phyloP scores from a whole-genome alignment of 192 early-diverging fungal genomes.

The Pilobolus umbonatus region DNA sequence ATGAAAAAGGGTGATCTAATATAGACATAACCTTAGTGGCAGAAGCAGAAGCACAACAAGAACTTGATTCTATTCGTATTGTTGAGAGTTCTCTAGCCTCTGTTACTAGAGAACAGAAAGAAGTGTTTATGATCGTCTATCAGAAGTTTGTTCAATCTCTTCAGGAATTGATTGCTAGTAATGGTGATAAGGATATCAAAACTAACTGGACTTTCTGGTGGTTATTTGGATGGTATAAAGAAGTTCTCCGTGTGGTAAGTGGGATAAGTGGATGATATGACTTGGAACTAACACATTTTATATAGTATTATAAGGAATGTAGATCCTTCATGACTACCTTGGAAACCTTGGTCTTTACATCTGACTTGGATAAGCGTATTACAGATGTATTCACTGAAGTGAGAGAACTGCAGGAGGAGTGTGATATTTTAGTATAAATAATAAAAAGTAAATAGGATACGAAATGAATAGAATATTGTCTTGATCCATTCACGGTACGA shows the following conservation, averaged over 20 bases:
- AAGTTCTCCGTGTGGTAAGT: constrained; percentile 65
- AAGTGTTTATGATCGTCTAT: constrained; percentile 70
- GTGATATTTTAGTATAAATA: neutral
- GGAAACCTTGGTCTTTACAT: constrained; percentile 51
- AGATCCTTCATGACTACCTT: constrained; percentile 49
- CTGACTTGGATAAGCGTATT: constrained; percentile 44
- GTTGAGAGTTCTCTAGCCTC: constrained; percentile 62
- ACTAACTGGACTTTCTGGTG: constrained; percentile 50
- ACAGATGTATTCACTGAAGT: constrained; percentile 23
- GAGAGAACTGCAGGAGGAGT: constrained; percentile 7
- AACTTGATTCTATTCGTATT: constrained; percentile 40
- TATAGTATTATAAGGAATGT: constrained; percentile 56
- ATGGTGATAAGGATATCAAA: constrained; percentile 18
- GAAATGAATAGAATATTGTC: too few relatives aligned
- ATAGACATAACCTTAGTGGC: constrained; percentile 10
- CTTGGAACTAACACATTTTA: constrained; percentile 11
- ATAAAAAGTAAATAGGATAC: neutral
- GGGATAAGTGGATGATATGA: neutral
- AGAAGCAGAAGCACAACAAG: constrained; percentile 36
- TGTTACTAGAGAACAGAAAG: constrained; percentile 75
- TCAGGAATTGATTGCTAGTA: constrained; percentile 33
- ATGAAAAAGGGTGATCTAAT: constrained; percentile 1
- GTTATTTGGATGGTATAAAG: constrained; percentile 56
- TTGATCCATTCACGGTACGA: too few relatives aligned
- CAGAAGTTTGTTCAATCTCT: constrained; percentile 59